phyloP scores from a whole-genome alignment of 192 early-diverging fungal genomes.

The Umbelopsis isabellina region DNA sequence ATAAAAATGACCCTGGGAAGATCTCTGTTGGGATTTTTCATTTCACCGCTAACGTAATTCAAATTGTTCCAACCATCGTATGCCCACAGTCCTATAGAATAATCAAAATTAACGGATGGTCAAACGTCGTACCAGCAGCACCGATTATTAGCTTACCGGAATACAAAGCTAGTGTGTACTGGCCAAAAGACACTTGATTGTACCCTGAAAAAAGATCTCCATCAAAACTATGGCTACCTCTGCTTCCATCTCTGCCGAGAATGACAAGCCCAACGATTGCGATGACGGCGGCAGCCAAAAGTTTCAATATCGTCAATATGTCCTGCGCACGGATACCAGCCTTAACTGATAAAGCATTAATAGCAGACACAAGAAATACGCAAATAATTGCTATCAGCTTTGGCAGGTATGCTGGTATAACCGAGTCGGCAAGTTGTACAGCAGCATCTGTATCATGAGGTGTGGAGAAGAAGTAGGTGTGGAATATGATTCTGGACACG shows the following conservation, averaged over 20 bases:
- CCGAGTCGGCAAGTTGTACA: constrained; percentile 36
- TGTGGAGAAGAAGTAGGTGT: constrained; percentile 48
- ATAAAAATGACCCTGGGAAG: constrained; percentile 80
- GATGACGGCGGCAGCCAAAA: constrained; percentile 68
- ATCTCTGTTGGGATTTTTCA: constrained; percentile 80
- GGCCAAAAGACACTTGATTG: constrained; percentile 56
- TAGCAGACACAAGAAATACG: constrained; percentile 60
- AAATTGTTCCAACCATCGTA: constrained; percentile 75
- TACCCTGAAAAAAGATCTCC: constrained; percentile 62
- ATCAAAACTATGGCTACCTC: constrained; percentile 56
- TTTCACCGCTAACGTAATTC: constrained; percentile 83
- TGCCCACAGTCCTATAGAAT: constrained; percentile 58
- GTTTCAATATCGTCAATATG: constrained; percentile 72
- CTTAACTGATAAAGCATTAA: constrained; percentile 68
- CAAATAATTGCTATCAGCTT: constrained; percentile 62
- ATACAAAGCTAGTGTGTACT: constrained; percentile 78
- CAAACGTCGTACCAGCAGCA: constrained; percentile 19
- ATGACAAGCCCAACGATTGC: constrained; percentile 69
- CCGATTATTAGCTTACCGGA: constrained; percentile 40
- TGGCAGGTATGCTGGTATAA: constrained; percentile 47
- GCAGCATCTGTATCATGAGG: constrained; percentile 45
- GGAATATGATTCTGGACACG: constrained; percentile 66
- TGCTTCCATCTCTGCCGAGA: constrained; percentile 54
- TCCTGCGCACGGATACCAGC: constrained; percentile 73
- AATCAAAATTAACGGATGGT: constrained; percentile 4